These are phyloP conservation scores for Orbilia blumenaviensis DNA, from an alignment of 2,329 filamentous ascomycete species.

Conservation along the genomic window DNA sequence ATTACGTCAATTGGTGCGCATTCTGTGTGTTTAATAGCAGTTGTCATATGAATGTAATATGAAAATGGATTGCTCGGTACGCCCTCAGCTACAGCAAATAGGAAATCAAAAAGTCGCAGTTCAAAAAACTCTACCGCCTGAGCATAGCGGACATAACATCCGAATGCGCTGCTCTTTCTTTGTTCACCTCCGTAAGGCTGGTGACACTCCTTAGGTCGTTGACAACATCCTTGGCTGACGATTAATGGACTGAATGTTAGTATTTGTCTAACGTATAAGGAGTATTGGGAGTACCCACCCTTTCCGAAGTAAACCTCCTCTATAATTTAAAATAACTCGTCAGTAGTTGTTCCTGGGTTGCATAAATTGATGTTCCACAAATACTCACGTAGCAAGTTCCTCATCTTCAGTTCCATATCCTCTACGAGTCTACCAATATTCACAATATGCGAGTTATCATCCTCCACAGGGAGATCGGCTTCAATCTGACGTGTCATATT, in stretches of 20 bases:
- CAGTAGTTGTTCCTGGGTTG: too few species aligned
- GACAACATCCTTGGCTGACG: constrained; percentile 96
- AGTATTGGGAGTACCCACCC: constrained; percentile 55
- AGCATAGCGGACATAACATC: constrained; percentile 79
- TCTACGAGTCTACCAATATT: constrained; percentile 92
- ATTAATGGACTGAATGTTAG: constrained; percentile 1
- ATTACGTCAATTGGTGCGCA: not conserved
- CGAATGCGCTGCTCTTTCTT: constrained; percentile 82
- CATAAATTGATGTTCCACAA: not conserved
- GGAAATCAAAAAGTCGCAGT: not conserved
- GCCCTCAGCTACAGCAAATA: constrained; percentile 3
- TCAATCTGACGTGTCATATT: constrained; percentile 99
- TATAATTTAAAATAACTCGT: constrained; percentile 58
- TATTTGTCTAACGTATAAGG: not conserved
- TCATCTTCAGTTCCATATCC: constrained; percentile 99
- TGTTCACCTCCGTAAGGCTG: constrained; percentile 82
- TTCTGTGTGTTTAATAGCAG: constrained; percentile 6
- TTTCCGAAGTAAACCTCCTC: constrained; percentile 99
- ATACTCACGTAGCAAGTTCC: constrained; percentile 79
- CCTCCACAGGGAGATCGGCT: constrained; percentile 86
- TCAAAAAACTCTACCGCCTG: constrained; percentile 46
- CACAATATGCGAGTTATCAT: constrained; percentile 90
- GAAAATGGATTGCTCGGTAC: not conserved
- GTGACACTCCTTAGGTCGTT: constrained; percentile 84
- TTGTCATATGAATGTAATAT: not conserved